These are phyloP conservation scores for Aspergillus nomiae DNA, from an alignment of 2,329 filamentous ascomycete species.

Conservation along the genomic window DNA sequence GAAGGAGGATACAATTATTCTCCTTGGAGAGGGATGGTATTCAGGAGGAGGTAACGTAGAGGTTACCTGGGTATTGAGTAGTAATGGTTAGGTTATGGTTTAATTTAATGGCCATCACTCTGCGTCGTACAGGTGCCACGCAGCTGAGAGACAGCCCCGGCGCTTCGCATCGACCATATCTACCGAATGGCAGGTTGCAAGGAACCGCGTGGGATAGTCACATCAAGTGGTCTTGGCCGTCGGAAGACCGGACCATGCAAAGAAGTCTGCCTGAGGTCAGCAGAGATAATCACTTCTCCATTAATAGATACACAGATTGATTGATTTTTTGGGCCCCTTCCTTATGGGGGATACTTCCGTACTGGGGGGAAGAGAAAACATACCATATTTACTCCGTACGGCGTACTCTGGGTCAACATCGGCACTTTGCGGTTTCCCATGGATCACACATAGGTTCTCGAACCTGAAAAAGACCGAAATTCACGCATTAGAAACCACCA, in stretches of 20 bases:
- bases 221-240: slow-evolving; percentile 5
- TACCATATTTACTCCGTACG: neutral
- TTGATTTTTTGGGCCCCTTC: neutral
- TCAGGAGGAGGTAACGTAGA: neutral
- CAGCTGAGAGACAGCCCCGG: neutral
- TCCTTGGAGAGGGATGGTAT: neutral
- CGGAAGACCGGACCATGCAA: slow-evolving; percentile 5
- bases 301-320: neutral
- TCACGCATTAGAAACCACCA: neutral
- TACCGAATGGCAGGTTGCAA: slow-evolving; percentile 5
- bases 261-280: slow-evolving; percentile 2
- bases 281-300: neutral
- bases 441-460: neutral
- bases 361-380: neutral
- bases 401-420: neutral
- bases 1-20: neutral
- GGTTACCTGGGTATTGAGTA: neutral
- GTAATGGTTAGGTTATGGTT: neutral
- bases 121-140: neutral
- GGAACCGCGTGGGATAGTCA: slow-evolving; percentile 8
- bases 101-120: neutral
- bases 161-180: slow-evolving; percentile 1
- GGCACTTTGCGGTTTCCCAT: neutral
- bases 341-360: neutral
- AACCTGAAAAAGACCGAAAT: neutral